Evolutionary conservation across 352 stramenopile genomes (phyloP), one percentile per base, ranked within the genome.

Genomic region (Phytophthora foliorum): DNA sequence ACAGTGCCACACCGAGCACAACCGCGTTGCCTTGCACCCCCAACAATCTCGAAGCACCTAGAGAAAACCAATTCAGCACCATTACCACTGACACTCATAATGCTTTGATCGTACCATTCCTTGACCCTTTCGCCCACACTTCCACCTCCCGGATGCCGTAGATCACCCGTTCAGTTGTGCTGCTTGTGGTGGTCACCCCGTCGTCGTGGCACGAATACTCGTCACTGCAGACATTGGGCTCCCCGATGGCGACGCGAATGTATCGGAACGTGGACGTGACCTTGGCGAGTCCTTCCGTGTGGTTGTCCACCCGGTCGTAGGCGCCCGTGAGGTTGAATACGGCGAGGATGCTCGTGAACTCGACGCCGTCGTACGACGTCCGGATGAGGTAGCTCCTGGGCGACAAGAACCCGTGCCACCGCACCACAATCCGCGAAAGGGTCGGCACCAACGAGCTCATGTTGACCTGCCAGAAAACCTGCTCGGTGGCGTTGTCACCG

Each of bases 121-220:
- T 89, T 17, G 57, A 72, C 34, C 78, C 77, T 32, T 72, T 81
- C 8, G 78, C 80, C 84, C 86, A 94, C 27, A 95, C 61, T 57
- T 95, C 87, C 17, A 95, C 65, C 74, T 95, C 84, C 19, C 85
- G 84, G 46, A 95, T 91, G 53, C 85, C 86, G 67, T 93, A 95
- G 38, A 95, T 70, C 36, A 83, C 68, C n/a, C 80, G 83, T 68
- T 92, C 85, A 67, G 80, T 77, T 2, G 77, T 85, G 34, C 50
- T 42, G 29, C 50, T 70, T 16, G 53, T 68, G 6, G 39, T 29
- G 19, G 44, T 60, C 2, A 53, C 22, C 4, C 60, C 76, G 19
- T 82, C 78, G n/a, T 75, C 82, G 0, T 27, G 32, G 60, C 87
- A 94, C 2, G 69, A 68, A 36, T 63, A 82, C 36, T 53, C 59